Percentiles rank a stretch among this genome's conserved stretches.
Conservation (phyloP, 441 rosid genomes). For the Croton setiger region DNA sequence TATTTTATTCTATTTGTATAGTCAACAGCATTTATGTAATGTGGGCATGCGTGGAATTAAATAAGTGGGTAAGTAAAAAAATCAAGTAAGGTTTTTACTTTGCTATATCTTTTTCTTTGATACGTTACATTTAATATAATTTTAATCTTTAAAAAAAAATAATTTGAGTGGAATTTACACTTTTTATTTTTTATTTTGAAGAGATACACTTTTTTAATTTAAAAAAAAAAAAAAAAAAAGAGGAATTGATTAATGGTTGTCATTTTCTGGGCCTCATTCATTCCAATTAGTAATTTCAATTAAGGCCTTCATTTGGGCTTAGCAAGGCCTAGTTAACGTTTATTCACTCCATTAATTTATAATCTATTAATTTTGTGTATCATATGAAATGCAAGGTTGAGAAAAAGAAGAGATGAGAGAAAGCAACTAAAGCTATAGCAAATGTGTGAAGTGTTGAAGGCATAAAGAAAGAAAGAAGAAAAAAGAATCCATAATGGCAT, state of each 20-base stretch:
- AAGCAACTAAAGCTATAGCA: not conserved
- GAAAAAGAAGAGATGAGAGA: not conserved
- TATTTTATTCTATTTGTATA: not conserved
- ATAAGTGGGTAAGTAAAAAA: not conserved
- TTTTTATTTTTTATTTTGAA: too few species aligned
- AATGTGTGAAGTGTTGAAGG: conserved; percentile 13
- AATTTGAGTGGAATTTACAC: not conserved
- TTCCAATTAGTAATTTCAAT: not conserved
- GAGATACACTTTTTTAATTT: too few species aligned
- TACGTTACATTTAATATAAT: not conserved
- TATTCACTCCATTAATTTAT: too few species aligned
- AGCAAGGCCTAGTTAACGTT: not conserved
- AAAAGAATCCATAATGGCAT: conserved; percentile 18
- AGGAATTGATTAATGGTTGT: not conserved
- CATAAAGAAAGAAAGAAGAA: conserved; percentile 12
- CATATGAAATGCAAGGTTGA: not conserved
- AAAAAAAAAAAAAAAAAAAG: not conserved
- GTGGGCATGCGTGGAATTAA: conserved; percentile 18
- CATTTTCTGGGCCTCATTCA: not conserved
- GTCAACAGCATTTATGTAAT: not conserved
- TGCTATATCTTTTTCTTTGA: not conserved
- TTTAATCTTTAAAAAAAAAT: too few species aligned
- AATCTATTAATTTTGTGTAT: not conserved
- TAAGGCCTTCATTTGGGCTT: not conserved
- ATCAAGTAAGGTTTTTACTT: conserved; percentile 24